Conservation (phyloP, 495 filamentous ascomycete genomes). For the Aspergillus affinis region DNA sequence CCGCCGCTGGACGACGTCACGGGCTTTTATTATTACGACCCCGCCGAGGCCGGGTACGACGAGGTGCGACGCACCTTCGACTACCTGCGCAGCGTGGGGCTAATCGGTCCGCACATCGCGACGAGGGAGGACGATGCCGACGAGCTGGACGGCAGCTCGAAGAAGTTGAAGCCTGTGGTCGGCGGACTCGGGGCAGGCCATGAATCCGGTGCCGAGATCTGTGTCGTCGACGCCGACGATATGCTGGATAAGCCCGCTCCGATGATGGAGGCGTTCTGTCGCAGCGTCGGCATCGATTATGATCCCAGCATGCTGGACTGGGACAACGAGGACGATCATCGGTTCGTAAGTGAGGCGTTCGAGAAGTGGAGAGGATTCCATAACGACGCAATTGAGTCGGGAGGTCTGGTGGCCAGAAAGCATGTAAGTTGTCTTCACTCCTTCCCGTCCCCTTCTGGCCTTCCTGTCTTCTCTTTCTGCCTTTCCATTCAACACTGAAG, state of each 20-base stretch:
- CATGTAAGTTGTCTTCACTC: constrained; percentile 60
- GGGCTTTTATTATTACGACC: constrained; percentile 83
- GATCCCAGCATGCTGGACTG: constrained; percentile 73
- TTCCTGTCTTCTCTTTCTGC: background rate
- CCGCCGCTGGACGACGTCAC: constrained; percentile 79
- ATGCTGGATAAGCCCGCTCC: constrained; percentile 77
- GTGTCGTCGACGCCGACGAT: constrained; percentile 93
- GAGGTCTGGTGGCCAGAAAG: constrained; percentile 63
- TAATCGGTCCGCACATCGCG: constrained; percentile 63
- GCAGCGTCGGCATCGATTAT: constrained; percentile 72
- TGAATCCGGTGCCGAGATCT: constrained; percentile 58
- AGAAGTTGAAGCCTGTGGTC: constrained; percentile 27
- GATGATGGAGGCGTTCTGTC: constrained; percentile 75
- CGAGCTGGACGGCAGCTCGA: constrained; percentile 25
- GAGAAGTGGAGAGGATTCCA: constrained; percentile 98
- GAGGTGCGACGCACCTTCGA: constrained; percentile 86
- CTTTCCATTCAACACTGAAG: background rate
- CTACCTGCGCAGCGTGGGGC: constrained; percentile 61
- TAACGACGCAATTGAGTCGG: constrained; percentile 84
- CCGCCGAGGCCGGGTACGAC: constrained; percentile 82
- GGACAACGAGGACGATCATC: constrained; percentile 69
- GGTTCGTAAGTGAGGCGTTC: constrained; percentile 65
- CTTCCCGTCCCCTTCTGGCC: background rate
- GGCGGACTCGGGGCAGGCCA: constrained; percentile 21
- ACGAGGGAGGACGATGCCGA: constrained; percentile 38